These are phyloP conservation scores for Tricholoma furcatifolium DNA, from an alignment of 768 basidiomycete species.

Conservation along the genomic window DNA sequence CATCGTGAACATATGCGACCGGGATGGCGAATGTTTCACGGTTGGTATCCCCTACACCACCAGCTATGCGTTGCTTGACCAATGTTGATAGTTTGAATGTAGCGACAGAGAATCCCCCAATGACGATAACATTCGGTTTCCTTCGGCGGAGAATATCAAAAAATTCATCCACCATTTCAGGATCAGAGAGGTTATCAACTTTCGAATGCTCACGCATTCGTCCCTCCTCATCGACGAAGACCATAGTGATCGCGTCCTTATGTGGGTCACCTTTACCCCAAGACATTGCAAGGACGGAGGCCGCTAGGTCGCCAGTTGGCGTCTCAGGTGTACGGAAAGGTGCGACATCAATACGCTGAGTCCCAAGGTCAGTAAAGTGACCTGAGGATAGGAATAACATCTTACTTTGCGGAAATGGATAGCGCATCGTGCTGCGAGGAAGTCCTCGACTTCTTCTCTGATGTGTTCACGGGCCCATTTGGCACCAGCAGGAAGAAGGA, in stretches of 20 bases:
- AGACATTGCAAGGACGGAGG: conserved; percentile 85
- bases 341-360: conserved; percentile 79
- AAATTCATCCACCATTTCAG: conserved; percentile 70
- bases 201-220: conserved; percentile 88
- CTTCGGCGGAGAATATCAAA: conserved; percentile 78
- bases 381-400: conserved; percentile 21
- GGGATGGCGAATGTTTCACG: conserved; percentile 58
- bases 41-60: conserved; percentile 15
- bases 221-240: conserved; percentile 86
- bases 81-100: conserved; percentile 68
- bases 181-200: conserved; percentile 82
- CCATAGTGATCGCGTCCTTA: conserved; percentile 83
- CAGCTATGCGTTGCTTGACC: conserved; percentile 53
- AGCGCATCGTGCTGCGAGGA: conserved; percentile 66
- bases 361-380: conserved; percentile 14
- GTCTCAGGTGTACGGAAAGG: conserved; percentile 65
- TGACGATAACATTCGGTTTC: conserved; percentile 83
- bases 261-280: conserved; percentile 96
- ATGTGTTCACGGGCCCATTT: conserved; percentile 91
- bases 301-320: conserved; percentile 67
- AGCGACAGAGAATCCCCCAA: conserved; percentile 86
- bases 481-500: conserved; percentile 80
- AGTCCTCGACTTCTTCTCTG: conserved; percentile 88
- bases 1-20: conserved; percentile 84
- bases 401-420: conserved; percentile 66